phyloP scores from a whole-genome alignment of 805 yeast genomes.

The Suhomyces tanzawaensis region DNA sequence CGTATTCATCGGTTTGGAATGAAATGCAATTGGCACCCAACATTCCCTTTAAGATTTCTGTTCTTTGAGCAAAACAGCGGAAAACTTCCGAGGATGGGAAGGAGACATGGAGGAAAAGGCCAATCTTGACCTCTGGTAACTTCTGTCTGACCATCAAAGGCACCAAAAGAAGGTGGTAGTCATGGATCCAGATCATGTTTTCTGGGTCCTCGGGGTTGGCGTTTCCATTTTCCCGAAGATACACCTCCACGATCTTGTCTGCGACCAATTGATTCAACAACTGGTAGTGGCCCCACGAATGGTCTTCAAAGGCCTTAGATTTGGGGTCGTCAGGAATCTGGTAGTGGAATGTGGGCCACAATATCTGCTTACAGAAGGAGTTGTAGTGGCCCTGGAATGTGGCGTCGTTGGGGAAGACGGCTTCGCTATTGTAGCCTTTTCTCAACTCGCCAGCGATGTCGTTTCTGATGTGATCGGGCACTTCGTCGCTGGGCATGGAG shows the following conservation, averaged over 20 bases:
- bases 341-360: constrained; percentile 94
- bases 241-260: constrained; percentile 62
- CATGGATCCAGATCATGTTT: constrained; percentile 90
- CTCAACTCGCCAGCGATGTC: constrained; percentile 50
- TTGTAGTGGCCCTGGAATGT: constrained; percentile 88
- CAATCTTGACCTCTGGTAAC: constrained; percentile 82
- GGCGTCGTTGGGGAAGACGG: constrained; percentile 72
- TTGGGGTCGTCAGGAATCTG: constrained; percentile 95
- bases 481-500: constrained; percentile 85
- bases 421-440: constrained; percentile 53
- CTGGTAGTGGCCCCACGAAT: constrained; percentile 86
- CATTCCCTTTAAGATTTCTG: constrained; percentile 71
- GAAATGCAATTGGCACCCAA: constrained; percentile 85
- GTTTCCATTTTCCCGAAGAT: constrained; percentile 44
- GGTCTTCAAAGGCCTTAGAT: constrained; percentile 91
- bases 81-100: constrained; percentile 96
- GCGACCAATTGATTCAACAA: constrained; percentile 77
- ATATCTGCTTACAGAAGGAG: constrained; percentile 87
- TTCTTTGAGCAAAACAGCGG: constrained; percentile 88
- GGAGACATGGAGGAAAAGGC: constrained; percentile 88
- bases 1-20: constrained; percentile 91
- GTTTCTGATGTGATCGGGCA: constrained; percentile 54
- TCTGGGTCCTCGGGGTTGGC: constrained; percentile 37
- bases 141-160: constrained; percentile 78
- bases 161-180: constrained; percentile 83